phyloP scores from a whole-genome alignment of 805 yeast species.

The Lipomyces spencermartinsiae region DNA sequence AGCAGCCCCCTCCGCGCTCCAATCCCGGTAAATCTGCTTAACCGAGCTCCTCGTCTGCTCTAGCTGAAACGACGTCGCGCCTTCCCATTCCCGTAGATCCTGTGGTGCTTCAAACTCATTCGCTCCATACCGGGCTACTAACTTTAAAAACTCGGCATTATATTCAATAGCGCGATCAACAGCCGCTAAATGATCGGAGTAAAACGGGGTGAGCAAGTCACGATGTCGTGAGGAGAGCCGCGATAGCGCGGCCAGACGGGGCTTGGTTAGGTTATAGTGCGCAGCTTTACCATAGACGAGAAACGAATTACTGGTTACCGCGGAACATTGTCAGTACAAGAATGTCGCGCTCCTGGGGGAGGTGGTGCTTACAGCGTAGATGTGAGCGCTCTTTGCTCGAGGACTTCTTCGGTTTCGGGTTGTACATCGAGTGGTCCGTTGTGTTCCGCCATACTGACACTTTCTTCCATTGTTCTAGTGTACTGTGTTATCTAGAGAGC shows the following conservation, averaged over 20 bases:
- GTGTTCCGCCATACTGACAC: not conserved
- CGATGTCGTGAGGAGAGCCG: conserved; percentile 18
- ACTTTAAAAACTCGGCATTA: conserved; percentile 39
- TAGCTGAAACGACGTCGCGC: conserved; percentile 23
- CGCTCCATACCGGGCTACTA: conserved; percentile 39
- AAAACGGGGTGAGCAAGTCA: conserved; percentile 17
- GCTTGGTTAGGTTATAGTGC: conserved; percentile 20
- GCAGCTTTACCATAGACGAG: conserved; percentile 30
- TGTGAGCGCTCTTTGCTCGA: conserved; percentile 28
- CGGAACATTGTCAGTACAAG: not conserved
- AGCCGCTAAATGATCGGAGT: conserved; percentile 21
- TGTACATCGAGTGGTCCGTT: not conserved
- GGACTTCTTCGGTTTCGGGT: conserved; percentile 12
- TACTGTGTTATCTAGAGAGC: not conserved
- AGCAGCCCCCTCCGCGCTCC: conserved; percentile 58
- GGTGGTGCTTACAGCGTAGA: conserved; percentile 24
- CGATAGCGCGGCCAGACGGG: conserved; percentile 14
- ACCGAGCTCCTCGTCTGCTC: conserved; percentile 44
- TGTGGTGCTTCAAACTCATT: conserved; percentile 40
- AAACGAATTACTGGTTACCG: conserved; percentile 24
- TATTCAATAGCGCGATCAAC: conserved; percentile 32
- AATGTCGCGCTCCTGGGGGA: not conserved
- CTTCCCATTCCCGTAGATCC: conserved; percentile 33
- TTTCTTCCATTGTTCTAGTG: not conserved
- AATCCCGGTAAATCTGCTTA: conserved; percentile 80